phyloP scores from a whole-genome alignment of 1,284 basidiomycete genomes.

The Ceratobasidium sp. region DNA sequence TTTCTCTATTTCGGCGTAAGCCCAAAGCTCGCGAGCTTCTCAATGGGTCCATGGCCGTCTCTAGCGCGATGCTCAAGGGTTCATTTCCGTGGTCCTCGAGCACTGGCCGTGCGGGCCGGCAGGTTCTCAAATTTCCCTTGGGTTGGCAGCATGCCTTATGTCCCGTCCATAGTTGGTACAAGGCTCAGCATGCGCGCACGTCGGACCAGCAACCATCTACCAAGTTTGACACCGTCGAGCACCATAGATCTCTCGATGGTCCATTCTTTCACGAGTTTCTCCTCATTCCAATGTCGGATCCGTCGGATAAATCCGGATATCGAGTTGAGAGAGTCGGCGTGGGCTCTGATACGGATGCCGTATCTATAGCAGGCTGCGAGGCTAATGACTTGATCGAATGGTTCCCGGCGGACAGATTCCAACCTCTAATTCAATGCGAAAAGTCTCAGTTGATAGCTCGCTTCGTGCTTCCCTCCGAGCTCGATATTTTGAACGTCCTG shows the following conservation, averaged over 20 bases:
- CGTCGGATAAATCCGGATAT: neutral
- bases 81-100: neutral
- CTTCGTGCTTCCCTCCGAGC: neutral
- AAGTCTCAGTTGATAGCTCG: neutral
- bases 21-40: neutral
- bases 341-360: neutral
- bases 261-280: slow-evolving; percentile 34
- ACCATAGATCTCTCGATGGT: neutral
- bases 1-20: too few relatives aligned
- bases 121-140: neutral
- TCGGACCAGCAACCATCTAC: neutral
- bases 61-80: neutral
- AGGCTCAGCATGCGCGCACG: neutral
- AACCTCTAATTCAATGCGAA: too few relatives aligned
- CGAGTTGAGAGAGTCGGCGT: slow-evolving; percentile 12
- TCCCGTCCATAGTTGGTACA: slow-evolving; percentile 32
- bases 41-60: neutral
- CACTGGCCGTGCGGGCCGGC: neutral
- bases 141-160: slow-evolving; percentile 4
- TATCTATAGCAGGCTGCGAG: neutral
- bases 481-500: slow-evolving; percentile 18
- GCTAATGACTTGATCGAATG: slow-evolving; percentile 5
- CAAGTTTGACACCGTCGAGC: neutral
- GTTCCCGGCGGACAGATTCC: neutral
- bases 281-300: neutral